Base-by-base conservation (phyloP, 116 monocot genomes). In the Dioscorea cayenensis region DNA sequence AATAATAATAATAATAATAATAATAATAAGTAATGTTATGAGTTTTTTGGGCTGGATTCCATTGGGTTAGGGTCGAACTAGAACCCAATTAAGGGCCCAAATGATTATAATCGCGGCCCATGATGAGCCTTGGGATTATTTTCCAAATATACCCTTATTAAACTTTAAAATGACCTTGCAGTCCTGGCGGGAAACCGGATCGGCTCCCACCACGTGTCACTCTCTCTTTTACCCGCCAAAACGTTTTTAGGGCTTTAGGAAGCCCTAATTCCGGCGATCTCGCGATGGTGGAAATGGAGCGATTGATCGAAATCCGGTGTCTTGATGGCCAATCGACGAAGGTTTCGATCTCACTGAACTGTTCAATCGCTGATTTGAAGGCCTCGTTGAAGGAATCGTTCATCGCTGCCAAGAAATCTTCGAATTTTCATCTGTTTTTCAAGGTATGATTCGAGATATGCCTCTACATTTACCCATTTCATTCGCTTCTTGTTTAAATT, bases 341-440 rank as follows among this genome's bases (percentile, higher is more conserved):
- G 48, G 65, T 90, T 19, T 50, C 50, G 51, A 63, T 86, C 59
- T 62, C 87, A 14, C 58, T 77, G 18, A 78, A 82, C 74, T 28
- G 64, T 32, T 89, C 90, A 25, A 76, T 92, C 16, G 72, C 71
- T 35, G 85, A 89, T 49, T 65, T 95, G 68, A 91, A 90, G 85
- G 27, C 36, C 14, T 38, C 77, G 10, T 62, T 95, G 60, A 85
- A 65, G 66, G 63, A 75, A 17, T 85, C 82, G 28, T 95, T 95
- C 64, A 78, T 71, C 43, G 80, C 95, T 14, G 92, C 92, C 21
- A 75, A 63, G 25, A 64, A 82, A 38, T 78, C 75, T 63, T 78
- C 80, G 5, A 74, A 68, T 73, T 95, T 95, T 71, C 89, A 90
- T 60, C 86, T 95, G 20, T 95, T 89, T 76, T 79, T 82, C 78